These are phyloP conservation scores for Hordeum marinum DNA, from an alignment of 176 grass and related monocot genomes.

Conservation along the genomic window DNA sequence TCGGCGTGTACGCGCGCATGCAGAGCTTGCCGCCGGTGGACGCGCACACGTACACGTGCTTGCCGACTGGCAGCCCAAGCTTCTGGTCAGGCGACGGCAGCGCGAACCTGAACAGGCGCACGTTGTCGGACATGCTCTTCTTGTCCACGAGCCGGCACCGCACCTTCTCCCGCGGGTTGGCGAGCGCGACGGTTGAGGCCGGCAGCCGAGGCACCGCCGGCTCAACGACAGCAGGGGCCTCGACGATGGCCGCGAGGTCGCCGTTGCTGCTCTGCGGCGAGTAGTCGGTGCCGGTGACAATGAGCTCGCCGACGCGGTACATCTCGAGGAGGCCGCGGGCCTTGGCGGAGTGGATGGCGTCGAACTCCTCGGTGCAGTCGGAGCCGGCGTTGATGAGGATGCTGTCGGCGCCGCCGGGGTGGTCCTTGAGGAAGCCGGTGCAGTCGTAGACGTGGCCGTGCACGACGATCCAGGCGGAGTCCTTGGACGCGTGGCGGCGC, in stretches of 20 bases:
- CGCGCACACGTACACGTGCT: slow-evolving; percentile 67
- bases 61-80: slow-evolving; percentile 69
- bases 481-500: slow-evolving; percentile 42
- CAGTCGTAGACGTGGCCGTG: slow-evolving; percentile 87
- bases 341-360: slow-evolving; percentile 86
- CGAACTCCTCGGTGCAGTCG: slow-evolving; percentile 95
- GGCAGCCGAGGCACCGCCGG: background rate
- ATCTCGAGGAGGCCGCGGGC: slow-evolving; percentile 43
- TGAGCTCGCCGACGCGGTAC: slow-evolving; percentile 70
- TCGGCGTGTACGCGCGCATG: slow-evolving; percentile 86
- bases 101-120: slow-evolving; percentile 57
- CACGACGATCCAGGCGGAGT: slow-evolving; percentile 82
- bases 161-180: slow-evolving; percentile 54
- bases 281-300: background rate
- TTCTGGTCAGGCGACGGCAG: slow-evolving; percentile 40
- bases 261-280: slow-evolving; percentile 23
- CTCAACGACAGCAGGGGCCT: background rate
- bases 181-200: slow-evolving; percentile 28
- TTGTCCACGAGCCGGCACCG: slow-evolving; percentile 41
- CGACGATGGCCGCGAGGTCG: slow-evolving; percentile 32
- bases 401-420: slow-evolving; percentile 80
- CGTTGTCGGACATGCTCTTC: slow-evolving; percentile 48
- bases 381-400: slow-evolving; percentile 91
- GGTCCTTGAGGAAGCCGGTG: slow-evolving; percentile 75
- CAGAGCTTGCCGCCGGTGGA: slow-evolving; percentile 52